A percentile compares a stretch with the other conserved stretches of the same genome.
Evolutionary conservation across 768 basidiomycete species (phyloP).

Genomic region (Termitomyces sp.): DNA sequence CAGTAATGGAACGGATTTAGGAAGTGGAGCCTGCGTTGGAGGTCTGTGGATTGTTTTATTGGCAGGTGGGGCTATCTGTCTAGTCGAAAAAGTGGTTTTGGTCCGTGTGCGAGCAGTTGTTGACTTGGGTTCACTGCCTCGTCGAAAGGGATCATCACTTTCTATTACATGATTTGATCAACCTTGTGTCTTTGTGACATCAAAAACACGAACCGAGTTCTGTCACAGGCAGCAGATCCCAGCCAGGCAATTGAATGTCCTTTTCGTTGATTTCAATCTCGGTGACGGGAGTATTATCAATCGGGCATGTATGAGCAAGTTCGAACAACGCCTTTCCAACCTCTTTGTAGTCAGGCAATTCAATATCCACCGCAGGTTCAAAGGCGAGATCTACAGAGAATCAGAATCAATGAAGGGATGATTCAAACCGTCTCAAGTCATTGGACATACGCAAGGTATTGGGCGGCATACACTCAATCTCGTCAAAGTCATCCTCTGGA

Average conservation of each 20-base stretch:
- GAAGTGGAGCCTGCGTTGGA: not conserved
- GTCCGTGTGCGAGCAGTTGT: not conserved
- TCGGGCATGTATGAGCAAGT: conserved; percentile 27
- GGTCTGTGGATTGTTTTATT: not conserved
- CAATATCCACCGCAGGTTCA: conserved; percentile 41
- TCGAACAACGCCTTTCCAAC: conserved; percentile 34
- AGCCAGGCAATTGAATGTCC: conserved; percentile 19
- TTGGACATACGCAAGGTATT: conserved; percentile 34
- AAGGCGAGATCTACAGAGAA: conserved; percentile 35
- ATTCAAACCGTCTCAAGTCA: not conserved
- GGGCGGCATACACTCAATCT: conserved; percentile 51
- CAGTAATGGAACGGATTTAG: not conserved
- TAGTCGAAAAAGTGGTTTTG: not conserved
- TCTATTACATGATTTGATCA: conserved; percentile 10
- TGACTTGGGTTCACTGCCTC: not conserved
- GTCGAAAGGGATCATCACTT: conserved; percentile 27
- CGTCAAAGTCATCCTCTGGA: conserved; percentile 36
- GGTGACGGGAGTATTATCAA: conserved; percentile 27
- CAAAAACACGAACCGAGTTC: conserved; percentile 21
- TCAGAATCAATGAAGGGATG: not conserved
- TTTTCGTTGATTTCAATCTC: conserved; percentile 24
- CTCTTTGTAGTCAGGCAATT: conserved; percentile 38
- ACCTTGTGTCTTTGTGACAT: not conserved
- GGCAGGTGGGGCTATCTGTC: not conserved
- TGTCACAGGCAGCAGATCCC: conserved; percentile 26